phyloP scores from a whole-genome alignment of 768 basidiomycete species.

The Pleurotus pulmonarius region DNA sequence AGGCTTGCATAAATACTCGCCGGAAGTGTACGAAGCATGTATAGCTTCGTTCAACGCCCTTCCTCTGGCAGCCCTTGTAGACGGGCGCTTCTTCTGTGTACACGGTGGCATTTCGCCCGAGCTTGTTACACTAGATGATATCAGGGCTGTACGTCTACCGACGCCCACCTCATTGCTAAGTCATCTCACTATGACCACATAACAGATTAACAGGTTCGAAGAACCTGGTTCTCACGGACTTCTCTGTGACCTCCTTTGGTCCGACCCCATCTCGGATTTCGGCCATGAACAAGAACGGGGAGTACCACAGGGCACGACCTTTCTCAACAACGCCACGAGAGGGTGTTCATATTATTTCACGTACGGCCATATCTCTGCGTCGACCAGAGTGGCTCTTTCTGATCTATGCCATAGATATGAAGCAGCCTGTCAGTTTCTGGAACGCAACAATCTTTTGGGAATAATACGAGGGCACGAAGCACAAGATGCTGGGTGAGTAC shows the following conservation, averaged over 20 bases:
- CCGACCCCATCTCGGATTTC: slow-evolving; percentile 88
- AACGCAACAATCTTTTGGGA: slow-evolving; percentile 86
- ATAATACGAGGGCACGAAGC: slow-evolving; percentile 97
- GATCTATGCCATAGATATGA: slow-evolving; percentile 47
- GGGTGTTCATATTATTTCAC: slow-evolving; percentile 94
- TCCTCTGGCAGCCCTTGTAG: slow-evolving; percentile 89
- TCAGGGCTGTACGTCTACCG: slow-evolving; percentile 50
- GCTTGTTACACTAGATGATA: slow-evolving; percentile 73
- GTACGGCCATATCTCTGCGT: slow-evolving; percentile 41
- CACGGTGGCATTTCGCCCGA: slow-evolving; percentile 95
- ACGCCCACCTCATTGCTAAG: not conserved
- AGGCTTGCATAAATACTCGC: slow-evolving; percentile 92
- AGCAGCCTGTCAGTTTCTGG: slow-evolving; percentile 91
- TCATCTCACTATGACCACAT: slow-evolving; percentile 9
- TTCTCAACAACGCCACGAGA: slow-evolving; percentile 78
- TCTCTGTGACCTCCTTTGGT: slow-evolving; percentile 94
- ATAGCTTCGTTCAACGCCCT: slow-evolving; percentile 86
- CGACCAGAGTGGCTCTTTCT: not conserved
- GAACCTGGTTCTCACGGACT: slow-evolving; percentile 92
- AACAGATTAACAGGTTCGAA: slow-evolving; percentile 83
- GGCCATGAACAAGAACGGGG: slow-evolving; percentile 72
- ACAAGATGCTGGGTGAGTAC: slow-evolving; percentile 84
- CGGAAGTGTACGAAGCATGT: slow-evolving; percentile 83
- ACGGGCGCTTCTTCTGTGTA: slow-evolving; percentile 94
- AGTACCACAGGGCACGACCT: slow-evolving; percentile 55